Evolutionary conservation across 2,329 filamentous ascomycete species (phyloP).

Genomic region (Chaetomiaceae sp.): DNA sequence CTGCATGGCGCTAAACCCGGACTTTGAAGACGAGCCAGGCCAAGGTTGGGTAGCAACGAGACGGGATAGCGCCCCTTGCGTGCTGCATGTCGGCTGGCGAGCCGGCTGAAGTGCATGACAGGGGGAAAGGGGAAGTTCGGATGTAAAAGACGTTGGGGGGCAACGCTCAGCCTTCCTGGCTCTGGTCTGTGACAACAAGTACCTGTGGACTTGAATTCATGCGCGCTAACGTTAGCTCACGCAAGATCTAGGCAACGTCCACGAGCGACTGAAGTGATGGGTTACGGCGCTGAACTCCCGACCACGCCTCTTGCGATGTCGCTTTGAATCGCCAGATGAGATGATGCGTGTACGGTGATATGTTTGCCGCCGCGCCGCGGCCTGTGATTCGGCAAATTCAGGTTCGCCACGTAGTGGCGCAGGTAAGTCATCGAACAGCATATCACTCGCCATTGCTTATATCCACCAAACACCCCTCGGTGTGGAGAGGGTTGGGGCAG

Average conservation of each 20-base stretch:
- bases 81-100: conserved; percentile 2
- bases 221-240: too few relatives aligned
- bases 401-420: too few relatives aligned
- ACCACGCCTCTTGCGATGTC: not conserved
- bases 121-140: not conserved
- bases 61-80: conserved; percentile 6
- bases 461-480: too few relatives aligned
- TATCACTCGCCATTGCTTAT: too few relatives aligned
- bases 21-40: not conserved
- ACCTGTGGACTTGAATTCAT: too few relatives aligned
- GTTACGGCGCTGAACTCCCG: too few relatives aligned
- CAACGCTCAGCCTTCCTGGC: not conserved
- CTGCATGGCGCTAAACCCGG: not conserved
- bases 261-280: too few relatives aligned
- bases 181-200: too few relatives aligned
- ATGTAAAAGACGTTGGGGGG: not conserved
- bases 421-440: too few relatives aligned
- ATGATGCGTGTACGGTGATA: not conserved
- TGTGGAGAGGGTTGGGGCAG: too few relatives aligned
- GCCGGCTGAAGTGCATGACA: not conserved
- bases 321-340: conserved; percentile 3
- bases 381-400: too few relatives aligned
- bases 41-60: conserved; percentile 6
- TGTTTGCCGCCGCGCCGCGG: too few relatives aligned
- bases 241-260: not conserved